Conservation (phyloP, 345 rosid species). For the Boechera retrofracta region DNA sequence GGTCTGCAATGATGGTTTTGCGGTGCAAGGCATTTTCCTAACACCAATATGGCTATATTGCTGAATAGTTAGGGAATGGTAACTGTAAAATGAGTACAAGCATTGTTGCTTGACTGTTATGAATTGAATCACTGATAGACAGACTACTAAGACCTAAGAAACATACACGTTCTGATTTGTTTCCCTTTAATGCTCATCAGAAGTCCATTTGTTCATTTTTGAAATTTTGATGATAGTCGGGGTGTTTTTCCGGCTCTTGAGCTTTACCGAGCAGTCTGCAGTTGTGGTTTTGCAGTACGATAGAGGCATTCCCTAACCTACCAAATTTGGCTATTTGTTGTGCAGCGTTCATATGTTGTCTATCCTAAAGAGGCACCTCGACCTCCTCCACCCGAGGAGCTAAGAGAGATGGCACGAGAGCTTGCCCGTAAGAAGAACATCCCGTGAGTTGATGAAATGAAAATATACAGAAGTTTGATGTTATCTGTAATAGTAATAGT, state of each 20-base stretch:
- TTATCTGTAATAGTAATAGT: background rate
- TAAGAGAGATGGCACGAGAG: constrained; percentile 61
- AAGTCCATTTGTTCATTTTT: background rate
- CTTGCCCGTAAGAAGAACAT: constrained; percentile 53
- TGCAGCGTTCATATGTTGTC: constrained; percentile 51
- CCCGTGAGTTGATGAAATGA: background rate
- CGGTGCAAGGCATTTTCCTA: background rate
- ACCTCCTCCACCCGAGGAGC: constrained; percentile 61
- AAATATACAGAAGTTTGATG: background rate
- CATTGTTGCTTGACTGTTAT: background rate
- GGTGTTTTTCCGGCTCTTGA: background rate
- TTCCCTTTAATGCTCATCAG: background rate
- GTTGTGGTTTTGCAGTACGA: background rate
- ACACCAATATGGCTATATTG: background rate
- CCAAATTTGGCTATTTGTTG: constrained; percentile 3
- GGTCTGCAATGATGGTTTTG: no score
- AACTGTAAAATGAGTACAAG: background rate
- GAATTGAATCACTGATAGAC: background rate
- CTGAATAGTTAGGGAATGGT: background rate
- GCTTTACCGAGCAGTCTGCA: background rate
- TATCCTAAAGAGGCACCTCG: constrained; percentile 51
- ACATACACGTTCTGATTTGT: background rate
- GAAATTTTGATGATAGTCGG: background rate
- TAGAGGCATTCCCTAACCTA: background rate
- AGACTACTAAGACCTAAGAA: background rate